Percentiles rank a stretch among this genome's conserved stretches.
These are phyloP conservation scores for Naganishia antarctica DNA, from an alignment of 768 basidiomycete genomes.

Conservation along the genomic window DNA sequence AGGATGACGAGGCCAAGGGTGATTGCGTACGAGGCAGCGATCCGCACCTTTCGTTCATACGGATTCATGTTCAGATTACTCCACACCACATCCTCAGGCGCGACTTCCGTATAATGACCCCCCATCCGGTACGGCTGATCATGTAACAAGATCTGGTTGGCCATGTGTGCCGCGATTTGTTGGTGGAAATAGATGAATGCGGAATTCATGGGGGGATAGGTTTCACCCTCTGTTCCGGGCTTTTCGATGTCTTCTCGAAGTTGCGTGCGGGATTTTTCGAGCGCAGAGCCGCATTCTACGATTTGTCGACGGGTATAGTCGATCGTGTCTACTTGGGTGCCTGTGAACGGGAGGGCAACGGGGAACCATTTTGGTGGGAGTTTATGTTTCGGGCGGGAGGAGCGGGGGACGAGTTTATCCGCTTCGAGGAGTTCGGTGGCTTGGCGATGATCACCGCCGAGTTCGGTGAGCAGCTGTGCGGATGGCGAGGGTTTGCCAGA, in stretches of 20 bases:
- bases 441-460: constrained; percentile 24
- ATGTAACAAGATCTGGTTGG: constrained; percentile 67
- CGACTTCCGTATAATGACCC: constrained; percentile 69
- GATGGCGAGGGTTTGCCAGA: constrained; percentile 18
- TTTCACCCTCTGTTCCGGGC: constrained; percentile 40
- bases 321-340: constrained; percentile 87
- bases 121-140: constrained; percentile 71
- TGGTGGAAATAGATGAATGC: constrained; percentile 81
- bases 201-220: constrained; percentile 48
- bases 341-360: constrained; percentile 58
- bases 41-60: constrained; percentile 71
- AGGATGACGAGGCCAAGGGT: constrained; percentile 76
- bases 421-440: constrained; percentile 48
- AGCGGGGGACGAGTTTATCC: constrained; percentile 63
- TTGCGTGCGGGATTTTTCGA: constrained; percentile 49
- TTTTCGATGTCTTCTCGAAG: constrained; percentile 38
- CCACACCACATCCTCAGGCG: constrained; percentile 80
- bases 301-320: constrained; percentile 82
- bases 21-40: constrained; percentile 63
- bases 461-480: constrained; percentile 6
- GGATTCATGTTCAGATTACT: constrained; percentile 80
- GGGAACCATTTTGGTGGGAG: constrained; percentile 55
- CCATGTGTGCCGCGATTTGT: constrained; percentile 89
- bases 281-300: constrained; percentile 51
- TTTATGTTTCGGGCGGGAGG: constrained; percentile 73